Evolutionary conservation across 371 early-diverging fungal species (phyloP), one percentile per base, ranked within the genome.

Genomic region (Circinella minor): DNA sequence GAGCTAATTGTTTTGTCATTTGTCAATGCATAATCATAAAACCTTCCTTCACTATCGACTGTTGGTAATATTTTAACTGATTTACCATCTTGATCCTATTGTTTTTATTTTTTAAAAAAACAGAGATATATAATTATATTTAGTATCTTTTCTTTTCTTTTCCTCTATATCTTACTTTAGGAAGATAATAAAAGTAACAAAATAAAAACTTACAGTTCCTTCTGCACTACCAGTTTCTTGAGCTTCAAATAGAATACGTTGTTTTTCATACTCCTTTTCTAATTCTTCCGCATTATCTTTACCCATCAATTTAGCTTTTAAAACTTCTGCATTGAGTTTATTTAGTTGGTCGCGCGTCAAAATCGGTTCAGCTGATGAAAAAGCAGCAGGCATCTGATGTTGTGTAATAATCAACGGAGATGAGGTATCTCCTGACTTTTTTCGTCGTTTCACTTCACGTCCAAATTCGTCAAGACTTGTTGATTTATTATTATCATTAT

Each of bases 251-350:
- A 72, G 61, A 20, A 82, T 70, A 34, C 82, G 74, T 9, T 88
- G 89, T 4, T 63, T 67, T 17, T 92, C 85, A 36, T 91, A 94
- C 69, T 94, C 86, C 51, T 83, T 78, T 71, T 95, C 93, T 6
- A 97, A 77, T 10, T 85, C 83, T 1, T 87, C 87, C 1, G 88
- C 87, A 54, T 94, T 86, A 3, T 87, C 86, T 4, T 82, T 67
- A 1, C 90, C 90, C 86, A 90, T 83, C 63, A 97, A 65, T 57
- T 82, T 89, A 4, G 97, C 97, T 62, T 93, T 92, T 38, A 97
- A 75, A 9, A 93, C 84, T 57, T 91, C 86, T 1, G 97, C 90
- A n/a, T 92, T 88, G 61, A 97, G 77, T 69, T 90, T 94, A 87
- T 97, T 97, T 36, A 97, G 79, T 67, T 96, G 90, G 55, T 90